Evolutionary conservation across 331 rosid genomes (phyloP).

Genomic region (Ulmus americana): DNA sequence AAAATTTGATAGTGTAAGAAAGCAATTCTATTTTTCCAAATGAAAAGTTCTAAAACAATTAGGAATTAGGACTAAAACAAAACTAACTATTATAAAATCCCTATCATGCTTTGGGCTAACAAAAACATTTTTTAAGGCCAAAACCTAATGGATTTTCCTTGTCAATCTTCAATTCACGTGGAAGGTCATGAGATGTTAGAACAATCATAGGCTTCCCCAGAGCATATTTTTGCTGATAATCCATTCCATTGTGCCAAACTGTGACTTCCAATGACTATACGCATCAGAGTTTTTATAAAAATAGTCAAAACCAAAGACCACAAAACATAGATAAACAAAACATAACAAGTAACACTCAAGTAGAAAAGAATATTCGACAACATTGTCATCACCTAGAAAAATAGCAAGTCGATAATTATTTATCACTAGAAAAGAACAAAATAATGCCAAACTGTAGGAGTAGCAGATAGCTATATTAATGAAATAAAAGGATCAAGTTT

Average conservation of each 20-base stretch:
- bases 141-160: constrained; percentile 75
- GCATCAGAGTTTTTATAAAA: constrained; percentile 17
- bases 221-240: constrained; percentile 68
- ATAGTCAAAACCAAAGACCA: background rate
- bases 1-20: constrained; percentile 16
- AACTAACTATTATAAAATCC: constrained; percentile 8
- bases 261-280: constrained; percentile 63
- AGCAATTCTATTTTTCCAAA: constrained; percentile 15
- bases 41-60: background rate
- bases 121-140: constrained; percentile 90
- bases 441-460: no score
- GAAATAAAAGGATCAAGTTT: no score
- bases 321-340: no score
- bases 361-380: no score
- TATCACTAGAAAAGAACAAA: no score
- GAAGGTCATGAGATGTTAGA: constrained; percentile 47
- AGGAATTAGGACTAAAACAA: constrained; percentile 7
- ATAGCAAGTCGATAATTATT: no score
- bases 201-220: constrained; percentile 75
- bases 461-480: no score
- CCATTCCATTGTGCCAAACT: constrained; percentile 83
- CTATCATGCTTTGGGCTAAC: constrained; percentile 10
- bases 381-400: no score
- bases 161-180: constrained; percentile 48
- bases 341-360: no score